phyloP scores from a whole-genome alignment of 1,284 basidiomycete genomes.

The Melampsora abietis-canadensis region DNA sequence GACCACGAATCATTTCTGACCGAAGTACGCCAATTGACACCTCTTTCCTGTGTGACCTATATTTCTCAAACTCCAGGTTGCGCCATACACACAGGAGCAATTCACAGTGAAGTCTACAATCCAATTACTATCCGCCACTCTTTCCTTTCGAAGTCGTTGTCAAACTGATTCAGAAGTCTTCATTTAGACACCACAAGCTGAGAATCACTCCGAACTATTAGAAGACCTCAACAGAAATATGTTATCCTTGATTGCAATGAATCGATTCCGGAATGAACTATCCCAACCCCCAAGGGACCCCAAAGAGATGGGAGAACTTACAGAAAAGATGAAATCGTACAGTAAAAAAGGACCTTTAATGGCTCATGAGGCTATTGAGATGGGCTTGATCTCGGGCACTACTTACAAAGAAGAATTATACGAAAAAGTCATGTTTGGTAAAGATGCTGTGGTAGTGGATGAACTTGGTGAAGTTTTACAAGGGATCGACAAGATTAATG shows the following conservation, averaged over 20 bases:
- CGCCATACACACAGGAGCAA: conserved; percentile 49
- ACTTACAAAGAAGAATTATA: conserved; percentile 53
- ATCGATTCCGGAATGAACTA: conserved; percentile 46
- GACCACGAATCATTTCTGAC: background rate
- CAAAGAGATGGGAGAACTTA: conserved; percentile 45
- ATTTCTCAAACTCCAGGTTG: conserved; percentile 31
- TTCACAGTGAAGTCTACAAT: conserved; percentile 44
- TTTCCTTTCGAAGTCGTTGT: background rate
- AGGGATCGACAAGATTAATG: conserved; percentile 36
- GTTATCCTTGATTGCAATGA: conserved; percentile 48
- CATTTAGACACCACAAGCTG: conserved; percentile 47
- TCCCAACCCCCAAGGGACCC: conserved; percentile 47
- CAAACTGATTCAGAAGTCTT: background rate
- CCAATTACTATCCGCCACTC: background rate
- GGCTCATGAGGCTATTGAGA: conserved; percentile 51
- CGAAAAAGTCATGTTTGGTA: conserved; percentile 44
- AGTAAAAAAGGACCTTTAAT: conserved; percentile 54
- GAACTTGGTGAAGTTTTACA: conserved; percentile 47
- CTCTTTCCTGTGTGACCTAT: background rate
- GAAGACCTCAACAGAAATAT: conserved; percentile 50
- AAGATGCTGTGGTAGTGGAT: conserved; percentile 47
- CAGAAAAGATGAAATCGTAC: conserved; percentile 50
- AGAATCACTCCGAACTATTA: conserved; percentile 50
- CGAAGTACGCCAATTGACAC: background rate
- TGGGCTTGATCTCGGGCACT: conserved; percentile 53